Percentiles rank a stretch among this genome's conserved stretches.
These are phyloP conservation scores for Yamadazyma dendronema DNA, from an alignment of 1,139 yeast genomes.

Conservation along the genomic window DNA sequence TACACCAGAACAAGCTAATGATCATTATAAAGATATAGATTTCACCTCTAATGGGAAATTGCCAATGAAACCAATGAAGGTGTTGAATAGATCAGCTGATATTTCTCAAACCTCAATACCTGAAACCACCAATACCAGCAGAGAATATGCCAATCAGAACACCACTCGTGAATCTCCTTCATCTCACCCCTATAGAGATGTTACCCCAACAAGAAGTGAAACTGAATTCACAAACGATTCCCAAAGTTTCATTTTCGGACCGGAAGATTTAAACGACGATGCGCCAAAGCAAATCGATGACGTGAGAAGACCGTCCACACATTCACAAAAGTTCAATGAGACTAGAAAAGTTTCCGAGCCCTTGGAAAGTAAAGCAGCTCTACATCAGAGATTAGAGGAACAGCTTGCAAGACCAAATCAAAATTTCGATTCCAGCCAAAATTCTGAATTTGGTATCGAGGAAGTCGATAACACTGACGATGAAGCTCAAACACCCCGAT, in stretches of 20 bases:
- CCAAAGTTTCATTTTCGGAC: constrained; percentile 33
- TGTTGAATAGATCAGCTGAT: constrained; percentile 21
- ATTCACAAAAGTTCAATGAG: background rate
- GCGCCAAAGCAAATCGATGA: constrained; percentile 5
- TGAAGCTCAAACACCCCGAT: constrained; percentile 14
- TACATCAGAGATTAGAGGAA: constrained; percentile 24
- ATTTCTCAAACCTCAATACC: constrained; percentile 15
- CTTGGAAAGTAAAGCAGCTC: constrained; percentile 27
- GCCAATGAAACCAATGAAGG: constrained; percentile 45
- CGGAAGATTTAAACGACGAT: constrained; percentile 8
- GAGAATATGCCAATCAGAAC: constrained; percentile 5
- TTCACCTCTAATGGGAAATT: constrained; percentile 45
- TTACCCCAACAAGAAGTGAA: constrained; percentile 10
- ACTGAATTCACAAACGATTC: constrained; percentile 22
- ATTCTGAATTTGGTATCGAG: constrained; percentile 40
- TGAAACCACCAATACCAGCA: constrained; percentile 7
- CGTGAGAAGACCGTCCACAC: background rate
- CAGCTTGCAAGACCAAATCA: constrained; percentile 15
- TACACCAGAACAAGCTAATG: background rate
- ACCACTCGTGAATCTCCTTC: constrained; percentile 1
- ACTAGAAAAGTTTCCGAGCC: constrained; percentile 23
- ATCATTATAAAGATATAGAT: constrained; percentile 34
- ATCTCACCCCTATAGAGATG: constrained; percentile 10
- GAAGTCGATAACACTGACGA: constrained; percentile 36
- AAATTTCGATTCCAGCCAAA: constrained; percentile 3